These are phyloP conservation scores for Cytospora schulzeri DNA, from an alignment of 2,329 filamentous ascomycete genomes.

Conservation along the genomic window DNA sequence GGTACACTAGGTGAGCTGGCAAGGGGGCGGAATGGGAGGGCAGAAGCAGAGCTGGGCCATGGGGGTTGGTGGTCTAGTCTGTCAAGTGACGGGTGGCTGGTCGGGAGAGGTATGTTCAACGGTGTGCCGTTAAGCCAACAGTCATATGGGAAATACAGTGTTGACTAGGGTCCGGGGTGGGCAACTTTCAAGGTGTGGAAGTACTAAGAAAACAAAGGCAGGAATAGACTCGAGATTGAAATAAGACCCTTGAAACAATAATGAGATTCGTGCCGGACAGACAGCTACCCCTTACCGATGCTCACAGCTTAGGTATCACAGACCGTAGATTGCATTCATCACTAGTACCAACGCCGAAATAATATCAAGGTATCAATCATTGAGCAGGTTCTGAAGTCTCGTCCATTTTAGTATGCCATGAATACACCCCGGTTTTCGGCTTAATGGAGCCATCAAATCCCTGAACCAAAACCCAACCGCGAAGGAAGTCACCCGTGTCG, in stretches of 20 bases:
- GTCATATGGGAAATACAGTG: background rate
- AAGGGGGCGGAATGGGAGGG: background rate
- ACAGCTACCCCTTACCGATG: background rate
- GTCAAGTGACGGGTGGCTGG: no score
- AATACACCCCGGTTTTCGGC: slow-evolving; percentile 32
- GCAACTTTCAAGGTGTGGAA: background rate
- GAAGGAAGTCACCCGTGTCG: slow-evolving; percentile 40
- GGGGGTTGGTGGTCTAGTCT: background rate
- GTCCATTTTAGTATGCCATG: slow-evolving; percentile 33
- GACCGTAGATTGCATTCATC: slow-evolving; percentile 21
- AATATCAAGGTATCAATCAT: slow-evolving; percentile 28
- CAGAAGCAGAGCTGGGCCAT: background rate
- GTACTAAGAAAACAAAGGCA: background rate
- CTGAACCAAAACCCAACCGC: slow-evolving; percentile 34
- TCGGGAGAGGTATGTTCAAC: background rate
- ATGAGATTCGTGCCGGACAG: background rate
- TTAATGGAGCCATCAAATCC: slow-evolving; percentile 25
- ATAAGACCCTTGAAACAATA: background rate
- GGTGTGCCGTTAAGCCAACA: background rate
- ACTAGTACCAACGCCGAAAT: slow-evolving; percentile 26
- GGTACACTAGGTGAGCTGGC: background rate
- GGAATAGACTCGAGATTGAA: background rate
- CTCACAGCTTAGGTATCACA: slow-evolving; percentile 7
- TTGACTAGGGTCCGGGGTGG: no score
- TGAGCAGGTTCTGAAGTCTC: slow-evolving; percentile 29